phyloP scores from a whole-genome alignment of 768 basidiomycete species.

The Mycena alexandri region DNA sequence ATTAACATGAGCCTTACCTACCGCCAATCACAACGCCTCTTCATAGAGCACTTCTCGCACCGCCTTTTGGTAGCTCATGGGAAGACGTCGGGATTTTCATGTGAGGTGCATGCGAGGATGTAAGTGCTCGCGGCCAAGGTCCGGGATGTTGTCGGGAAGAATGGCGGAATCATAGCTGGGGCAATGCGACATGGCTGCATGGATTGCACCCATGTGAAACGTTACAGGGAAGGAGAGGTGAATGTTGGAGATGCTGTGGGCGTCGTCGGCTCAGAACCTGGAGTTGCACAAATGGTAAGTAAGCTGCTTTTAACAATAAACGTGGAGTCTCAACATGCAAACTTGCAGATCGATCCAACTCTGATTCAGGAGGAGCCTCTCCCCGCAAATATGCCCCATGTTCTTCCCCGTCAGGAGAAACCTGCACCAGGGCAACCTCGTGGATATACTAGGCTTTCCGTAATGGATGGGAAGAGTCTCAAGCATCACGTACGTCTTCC shows the following conservation, averaged over 20 bases:
- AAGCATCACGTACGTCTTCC: conserved; percentile 38
- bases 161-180: conserved; percentile 30
- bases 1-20: conserved; percentile 31
- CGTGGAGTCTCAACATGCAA: too few species aligned
- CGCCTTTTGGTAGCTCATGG: conserved; percentile 46
- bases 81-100: conserved; percentile 21
- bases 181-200: conserved; percentile 16
- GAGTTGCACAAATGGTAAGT: too few species aligned
- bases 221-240: background rate
- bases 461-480: conserved; percentile 49
- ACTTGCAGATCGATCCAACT: too few species aligned
- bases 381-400: too few species aligned
- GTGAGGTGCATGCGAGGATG: conserved; percentile 31
- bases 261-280: conserved; percentile 33
- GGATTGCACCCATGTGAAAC: conserved; percentile 29
- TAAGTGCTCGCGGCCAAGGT: conserved; percentile 25
- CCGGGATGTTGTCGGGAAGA: conserved; percentile 32
- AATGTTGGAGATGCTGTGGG: background rate
- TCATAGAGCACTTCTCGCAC: conserved; percentile 20
- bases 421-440: too few species aligned
- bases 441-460: too few species aligned
- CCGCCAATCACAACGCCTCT: conserved; percentile 41
- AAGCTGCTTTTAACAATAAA: too few species aligned
- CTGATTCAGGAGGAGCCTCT: too few species aligned
- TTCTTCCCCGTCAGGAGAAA: too few species aligned